Base-by-base conservation (phyloP, 305 asterid species). In the Ajuga reptans region DNA sequence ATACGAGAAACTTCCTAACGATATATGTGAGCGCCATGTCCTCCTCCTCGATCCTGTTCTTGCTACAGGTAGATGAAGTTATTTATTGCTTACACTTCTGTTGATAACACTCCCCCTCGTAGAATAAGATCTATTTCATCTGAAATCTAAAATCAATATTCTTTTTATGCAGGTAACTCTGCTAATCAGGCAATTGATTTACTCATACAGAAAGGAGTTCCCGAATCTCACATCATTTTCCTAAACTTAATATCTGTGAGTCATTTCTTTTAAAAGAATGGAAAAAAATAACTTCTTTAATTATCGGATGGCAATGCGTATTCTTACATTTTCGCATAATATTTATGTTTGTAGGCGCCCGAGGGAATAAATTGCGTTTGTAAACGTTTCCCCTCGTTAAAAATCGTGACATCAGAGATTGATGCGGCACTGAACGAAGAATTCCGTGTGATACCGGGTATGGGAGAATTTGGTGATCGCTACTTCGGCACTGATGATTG, bases 381-480 rank as follows among this genome's bases (percentile, higher is more conserved):
- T 79, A 84, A 87, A 67, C 95, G 96, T 34, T 91, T 91, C 83
- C 99, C 97, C 0, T 78, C 90, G 0, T 76, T 93, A 64, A 93
- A 89, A 78, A 89, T 93, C 15, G 96, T 93, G 39, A 93, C 99
- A 21, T 93, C 97, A 3, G 99, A 93, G 83, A 93, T 93, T 9
- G 97, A 93, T 72, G 91, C 63, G 73, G 81, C 86, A 1, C 71
- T 93, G 77, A 93, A 93, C 54, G 88, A 83, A 75, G 97, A 90
- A 60, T 91, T 41, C 53, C 89, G 96, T 3, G 99, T 93, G 70
- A 86, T 93, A 55, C 97, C 97, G 0, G 97, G 99, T 27, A 34
- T 91, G 91, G 99, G 99, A 36, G 97, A 93, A 72, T 93, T 93
- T 65, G 99, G 99, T 7, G 99, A 93, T 73, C 91, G 99, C 46